Percentiles rank a stretch among this genome's conserved stretches.
Evolutionary conservation across 768 basidiomycete genomes (phyloP).

Genomic region (Artomyces pyxidatus): DNA sequence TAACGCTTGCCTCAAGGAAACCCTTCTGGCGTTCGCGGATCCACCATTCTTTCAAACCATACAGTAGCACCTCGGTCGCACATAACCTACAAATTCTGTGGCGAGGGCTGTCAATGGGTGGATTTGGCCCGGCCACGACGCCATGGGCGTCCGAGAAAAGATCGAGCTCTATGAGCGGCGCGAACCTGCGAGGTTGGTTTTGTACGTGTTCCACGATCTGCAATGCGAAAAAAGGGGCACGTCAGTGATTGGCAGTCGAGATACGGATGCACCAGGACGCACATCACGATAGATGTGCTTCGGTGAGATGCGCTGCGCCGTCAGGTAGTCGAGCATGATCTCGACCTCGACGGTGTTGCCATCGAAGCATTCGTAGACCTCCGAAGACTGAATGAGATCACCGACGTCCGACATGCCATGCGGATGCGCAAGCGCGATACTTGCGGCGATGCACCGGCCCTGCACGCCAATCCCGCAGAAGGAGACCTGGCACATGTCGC

Average conservation of each 20-base stretch:
- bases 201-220: constrained; percentile 59
- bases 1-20: constrained; percentile 45
- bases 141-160: constrained; percentile 63
- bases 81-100: constrained; percentile 61
- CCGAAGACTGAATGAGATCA: constrained; percentile 72
- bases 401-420: constrained; percentile 58
- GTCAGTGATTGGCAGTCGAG: too few relatives aligned
- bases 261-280: too few relatives aligned
- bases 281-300: constrained; percentile 74
- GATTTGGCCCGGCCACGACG: constrained; percentile 46
- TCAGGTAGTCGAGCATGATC: constrained; percentile 75
- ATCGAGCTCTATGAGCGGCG: constrained; percentile 58
- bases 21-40: constrained; percentile 68
- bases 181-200: constrained; percentile 54
- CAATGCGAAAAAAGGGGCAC: too few relatives aligned
- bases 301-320: constrained; percentile 51
- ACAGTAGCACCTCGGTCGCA: constrained; percentile 66
- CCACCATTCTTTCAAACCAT: constrained; percentile 80
- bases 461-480: constrained; percentile 80
- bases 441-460: constrained; percentile 58
- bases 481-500: constrained; percentile 74
- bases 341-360: constrained; percentile 76
- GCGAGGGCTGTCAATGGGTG: constrained; percentile 50
- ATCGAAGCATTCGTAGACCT: constrained; percentile 75
- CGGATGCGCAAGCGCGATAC: constrained; percentile 53